Base-by-base conservation (phyloP, 1,284 basidiomycete species). In the Fomitopsis palustris region DNA sequence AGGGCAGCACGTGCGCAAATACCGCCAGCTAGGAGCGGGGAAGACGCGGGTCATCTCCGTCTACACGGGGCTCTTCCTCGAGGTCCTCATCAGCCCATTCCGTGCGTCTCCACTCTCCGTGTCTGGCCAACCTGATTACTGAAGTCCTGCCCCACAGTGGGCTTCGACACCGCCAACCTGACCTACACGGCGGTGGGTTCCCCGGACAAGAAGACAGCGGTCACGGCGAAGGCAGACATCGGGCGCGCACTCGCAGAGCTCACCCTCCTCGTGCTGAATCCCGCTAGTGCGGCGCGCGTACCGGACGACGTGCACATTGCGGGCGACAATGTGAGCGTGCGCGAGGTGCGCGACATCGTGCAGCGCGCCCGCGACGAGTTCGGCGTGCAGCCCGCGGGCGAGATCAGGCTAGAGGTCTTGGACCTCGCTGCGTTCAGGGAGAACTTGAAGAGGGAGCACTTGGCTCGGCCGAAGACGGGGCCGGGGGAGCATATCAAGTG, bases 61-160 rank as follows among this genome's bases (percentile, higher is more conserved):
- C 7, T 72, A 72, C 60, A 64, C 61, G 4, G 64, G 66, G 1
- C 52, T 66, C 8, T 71, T 73, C 61, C 61, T 69, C 16, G 69
- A 73, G 41, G 17, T 10, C 27, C 49, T 41, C 43, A 27, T 42
- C 23, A 12, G 25, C 17, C 62, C 58, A 17, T 59, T 25, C 29
- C 53, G 63, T 61, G 49, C 35, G 62, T 57, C 19, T 17, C 16
- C 27, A n/a, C n/a, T n/a, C 31, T 33, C 31, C 31, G 12, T 33
- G 7, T 10, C 12, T 10, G 12, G 0, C 12, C 31, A 33, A 7
- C 31, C 31, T 7, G 7, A 33, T 6, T 33, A 33, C 12, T 33
- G 31, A 33, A n/a, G 1, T 10, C 31, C 6, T 6, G 31, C 31
- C 31, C 7, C 12, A 7, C 38, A 72, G 70, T 69, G 45, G 71